These are phyloP conservation scores for Amauroascus verrucosus DNA, from an alignment of 2,329 filamentous ascomycete species.

Conservation along the genomic window DNA sequence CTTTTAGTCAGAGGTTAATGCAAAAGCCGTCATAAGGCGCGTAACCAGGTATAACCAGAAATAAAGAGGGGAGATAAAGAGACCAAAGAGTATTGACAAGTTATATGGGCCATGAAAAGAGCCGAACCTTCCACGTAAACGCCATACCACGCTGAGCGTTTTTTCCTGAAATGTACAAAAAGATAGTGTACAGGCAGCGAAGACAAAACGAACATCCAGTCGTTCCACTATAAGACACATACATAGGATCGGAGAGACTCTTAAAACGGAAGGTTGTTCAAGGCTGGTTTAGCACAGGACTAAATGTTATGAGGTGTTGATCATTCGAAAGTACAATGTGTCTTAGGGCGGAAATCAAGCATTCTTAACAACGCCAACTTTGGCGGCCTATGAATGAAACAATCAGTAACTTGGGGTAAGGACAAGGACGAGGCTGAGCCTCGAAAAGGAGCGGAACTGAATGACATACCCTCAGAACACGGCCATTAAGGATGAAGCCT, in stretches of 20 bases:
- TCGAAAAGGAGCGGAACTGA: neutral
- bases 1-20: neutral
- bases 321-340: neutral
- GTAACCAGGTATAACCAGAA: neutral
- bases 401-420: conserved; percentile 13
- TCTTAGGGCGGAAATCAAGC: conserved; percentile 23
- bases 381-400: conserved; percentile 53
- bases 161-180: conserved; percentile 7
- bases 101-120: neutral
- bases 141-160: conserved; percentile 12
- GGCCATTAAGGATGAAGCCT: conserved; percentile 87
- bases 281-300: neutral
- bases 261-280: neutral
- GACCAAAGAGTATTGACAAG: neutral
- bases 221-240: neutral
- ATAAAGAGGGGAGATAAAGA: conserved; percentile 14
- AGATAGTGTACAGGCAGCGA: conserved; percentile 12
- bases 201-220: neutral
- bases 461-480: conserved; percentile 57
- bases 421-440: neutral
- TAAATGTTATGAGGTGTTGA: neutral
- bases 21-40: neutral
- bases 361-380: conserved; percentile 95
- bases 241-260: neutral
- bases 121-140: conserved; percentile 4